Base-by-base conservation (phyloP, 495 filamentous ascomycete species). In the Paragyromitra xinjiangensis region DNA sequence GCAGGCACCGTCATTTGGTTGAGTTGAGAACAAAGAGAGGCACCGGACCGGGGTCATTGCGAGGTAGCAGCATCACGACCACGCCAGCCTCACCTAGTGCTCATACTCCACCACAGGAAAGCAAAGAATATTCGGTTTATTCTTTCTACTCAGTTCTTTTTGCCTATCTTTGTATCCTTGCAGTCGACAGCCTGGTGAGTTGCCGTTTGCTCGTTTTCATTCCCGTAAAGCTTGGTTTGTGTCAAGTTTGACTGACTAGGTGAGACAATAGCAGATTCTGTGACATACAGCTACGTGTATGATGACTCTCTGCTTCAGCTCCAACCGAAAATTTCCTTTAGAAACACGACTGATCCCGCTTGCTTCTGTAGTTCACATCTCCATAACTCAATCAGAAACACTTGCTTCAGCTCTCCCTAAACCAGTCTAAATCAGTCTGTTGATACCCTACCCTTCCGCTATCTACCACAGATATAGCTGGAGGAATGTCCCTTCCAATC, bases 401-500 rank as follows among this genome's bases (percentile, higher is more conserved):
- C 74, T n/a, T 40, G 40, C 44, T 72, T 53, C 51, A 56, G 11
- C 40, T 62, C 56, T 50, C 55, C 40, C 61, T 42, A 14, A 68
- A 78, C 22, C 42, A 78, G 61, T 50, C 55, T 26, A 11, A 75
- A 62, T 62, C 63, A 71, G 74, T 77, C 55, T 51, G 39, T 66
- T 65, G 37, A 66, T 58, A 73, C 51, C 73, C 59, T 71, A 61
- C 77, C 51, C 45, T 64, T 45, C 24, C 44, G 67, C 19, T 40
- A 55, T 59, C 74, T 59, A 37, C 64, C 62, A 40, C 64, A 75
- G 71, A 58, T 26, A 77, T 24, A 72, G 66, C n/a, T 16, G 56
- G 61, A 78, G 69, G 69, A 42, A 82, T 82, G 80, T 87, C 87
- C 75, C 85, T 89, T 45, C 87, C 88, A 76, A 67, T 84, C 75